Percentiles rank a stretch among this genome's conserved stretches.
Evolutionary conservation across 2,329 filamentous ascomycete species (phyloP).

Genomic region (Aspergillus sp.): DNA sequence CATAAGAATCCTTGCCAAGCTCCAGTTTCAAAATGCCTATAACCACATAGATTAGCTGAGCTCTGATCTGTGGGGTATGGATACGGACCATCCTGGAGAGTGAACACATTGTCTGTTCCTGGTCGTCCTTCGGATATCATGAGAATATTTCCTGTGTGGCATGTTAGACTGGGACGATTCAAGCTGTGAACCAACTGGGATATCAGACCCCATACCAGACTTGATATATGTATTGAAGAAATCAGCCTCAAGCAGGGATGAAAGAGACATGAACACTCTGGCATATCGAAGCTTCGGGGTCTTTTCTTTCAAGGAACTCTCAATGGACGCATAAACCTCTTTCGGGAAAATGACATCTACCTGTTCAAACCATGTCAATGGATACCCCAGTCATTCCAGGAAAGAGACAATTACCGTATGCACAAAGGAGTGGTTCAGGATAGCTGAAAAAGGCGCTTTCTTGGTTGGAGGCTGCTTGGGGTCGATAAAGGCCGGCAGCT

Average conservation of each 20-base stretch:
- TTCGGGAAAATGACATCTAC: conserved; percentile 67
- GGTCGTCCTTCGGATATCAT: conserved; percentile 78
- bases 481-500: conserved; percentile 64
- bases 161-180: too few species aligned
- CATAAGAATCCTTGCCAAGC: conserved; percentile 75
- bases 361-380: conserved; percentile 41
- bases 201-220: conserved; percentile 48
- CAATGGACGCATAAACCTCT: conserved; percentile 53
- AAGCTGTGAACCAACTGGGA: too few species aligned
- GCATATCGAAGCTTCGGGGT: conserved; percentile 51
- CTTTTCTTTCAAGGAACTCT: conserved; percentile 46
- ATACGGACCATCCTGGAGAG: conserved; percentile 60
- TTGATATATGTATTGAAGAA: conserved; percentile 88
- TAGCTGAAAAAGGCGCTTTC: conserved; percentile 69
- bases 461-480: conserved; percentile 65
- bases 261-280: conserved; percentile 67
- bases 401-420: conserved; percentile 53
- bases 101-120: conserved; percentile 68
- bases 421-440: conserved; percentile 61
- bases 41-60: conserved; percentile 1
- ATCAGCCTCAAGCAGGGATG: conserved; percentile 64
- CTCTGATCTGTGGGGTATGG: not conserved
- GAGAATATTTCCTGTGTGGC: conserved; percentile 61
- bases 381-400: not conserved
- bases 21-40: conserved; percentile 68